phyloP scores from a whole-genome alignment of 768 basidiomycete species.

The Mrakia hoshinonis region DNA sequence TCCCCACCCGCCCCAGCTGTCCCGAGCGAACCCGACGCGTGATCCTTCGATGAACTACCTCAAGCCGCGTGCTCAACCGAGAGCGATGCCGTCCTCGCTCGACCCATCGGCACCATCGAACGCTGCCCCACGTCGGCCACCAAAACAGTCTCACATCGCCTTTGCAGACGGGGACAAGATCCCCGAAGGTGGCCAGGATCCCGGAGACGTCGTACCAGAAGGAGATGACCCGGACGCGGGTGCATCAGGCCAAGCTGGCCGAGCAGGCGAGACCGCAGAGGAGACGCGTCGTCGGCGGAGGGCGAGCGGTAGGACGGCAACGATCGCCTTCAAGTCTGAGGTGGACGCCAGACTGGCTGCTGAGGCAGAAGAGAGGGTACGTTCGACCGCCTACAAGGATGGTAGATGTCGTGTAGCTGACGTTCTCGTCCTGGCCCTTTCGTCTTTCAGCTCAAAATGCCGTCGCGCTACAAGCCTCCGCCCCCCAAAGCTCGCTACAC shows the following conservation, averaged over 20 bases:
- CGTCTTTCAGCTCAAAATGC: not conserved
- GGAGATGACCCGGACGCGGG: not conserved
- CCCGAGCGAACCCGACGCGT: not conserved
- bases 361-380: slow-evolving; percentile 2
- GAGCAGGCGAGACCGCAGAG: too few relatives aligned
- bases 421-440: not conserved
- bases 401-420: not conserved
- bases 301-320: not conserved
- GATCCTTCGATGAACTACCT: slow-evolving; percentile 10
- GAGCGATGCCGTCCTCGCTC: not conserved
- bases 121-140: not conserved
- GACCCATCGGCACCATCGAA: not conserved
- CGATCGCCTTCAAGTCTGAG: slow-evolving; percentile 2
- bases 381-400: not conserved
- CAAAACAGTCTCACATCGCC: not conserved
- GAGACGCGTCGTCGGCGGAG: not conserved
- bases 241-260: not conserved
- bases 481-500: slow-evolving; percentile 44
- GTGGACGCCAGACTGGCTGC: slow-evolving; percentile 10
- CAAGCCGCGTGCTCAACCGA: slow-evolving; percentile 9
- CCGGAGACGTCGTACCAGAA: not conserved
- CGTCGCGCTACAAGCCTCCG: not conserved
- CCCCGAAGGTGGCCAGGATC: not conserved
- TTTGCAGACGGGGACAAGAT: not conserved
- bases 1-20: not conserved